phyloP scores from a whole-genome alignment of 1,139 yeast species.

The Pichia sp. region DNA sequence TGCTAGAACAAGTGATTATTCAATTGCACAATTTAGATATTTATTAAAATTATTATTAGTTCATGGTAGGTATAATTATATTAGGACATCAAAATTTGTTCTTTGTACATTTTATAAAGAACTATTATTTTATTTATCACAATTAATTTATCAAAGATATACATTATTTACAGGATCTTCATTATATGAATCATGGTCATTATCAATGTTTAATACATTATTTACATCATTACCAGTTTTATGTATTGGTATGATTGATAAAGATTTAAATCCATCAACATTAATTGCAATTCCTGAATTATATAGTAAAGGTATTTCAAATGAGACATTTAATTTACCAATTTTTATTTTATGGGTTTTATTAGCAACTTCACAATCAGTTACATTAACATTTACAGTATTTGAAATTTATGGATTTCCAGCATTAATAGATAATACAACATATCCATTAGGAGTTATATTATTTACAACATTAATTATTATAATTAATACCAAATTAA shows the following conservation, averaged over 20 bases:
- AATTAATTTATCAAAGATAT: constrained; percentile 78
- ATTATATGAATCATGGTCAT: constrained; percentile 90
- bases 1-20: constrained; percentile 89
- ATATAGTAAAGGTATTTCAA: constrained; percentile 69
- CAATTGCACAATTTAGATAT: constrained; percentile 90
- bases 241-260: constrained; percentile 93
- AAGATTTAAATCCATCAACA: constrained; percentile 84
- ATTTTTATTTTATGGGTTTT: constrained; percentile 76
- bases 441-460: constrained; percentile 77
- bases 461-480: constrained; percentile 66
- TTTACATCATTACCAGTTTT: constrained; percentile 91
- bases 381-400: constrained; percentile 61
- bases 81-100: constrained; percentile 86
- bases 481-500: constrained; percentile 71
- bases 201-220: constrained; percentile 93
- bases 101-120: constrained; percentile 95
- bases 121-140: constrained; percentile 79
- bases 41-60: constrained; percentile 76
- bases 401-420: constrained; percentile 64
- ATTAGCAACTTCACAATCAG: constrained; percentile 68
- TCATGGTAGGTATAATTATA: constrained; percentile 93
- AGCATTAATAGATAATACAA: constrained; percentile 62
- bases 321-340: constrained; percentile 65
- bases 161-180: constrained; percentile 92
- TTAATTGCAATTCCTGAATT: constrained; percentile 88